These are phyloP conservation scores for Mycena sanguinolenta DNA, from an alignment of 768 basidiomycete species.

Conservation along the genomic window DNA sequence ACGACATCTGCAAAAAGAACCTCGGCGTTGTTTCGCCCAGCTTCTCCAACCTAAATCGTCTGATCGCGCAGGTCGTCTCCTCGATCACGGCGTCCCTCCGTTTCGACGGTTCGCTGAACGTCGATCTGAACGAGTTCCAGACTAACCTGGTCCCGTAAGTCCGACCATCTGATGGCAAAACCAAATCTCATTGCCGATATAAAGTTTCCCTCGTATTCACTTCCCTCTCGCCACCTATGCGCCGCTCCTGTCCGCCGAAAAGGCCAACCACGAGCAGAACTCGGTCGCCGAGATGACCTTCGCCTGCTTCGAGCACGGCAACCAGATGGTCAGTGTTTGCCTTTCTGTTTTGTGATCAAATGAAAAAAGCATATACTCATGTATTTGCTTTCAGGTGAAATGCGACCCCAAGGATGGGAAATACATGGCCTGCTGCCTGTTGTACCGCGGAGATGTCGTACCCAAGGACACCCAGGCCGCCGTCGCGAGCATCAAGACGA, in stretches of 20 bases:
- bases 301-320: conserved; percentile 96
- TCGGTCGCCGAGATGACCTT: conserved; percentile 98
- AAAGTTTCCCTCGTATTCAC: conserved; percentile 96
- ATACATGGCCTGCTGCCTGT: conserved; percentile 96
- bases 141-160: conserved; percentile 97
- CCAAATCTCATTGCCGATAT: conserved; percentile 9
- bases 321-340: conserved; percentile 81
- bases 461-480: conserved; percentile 96
- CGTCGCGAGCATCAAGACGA: conserved; percentile 95
- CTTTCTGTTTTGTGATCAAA: background rate
- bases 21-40: conserved; percentile 88
- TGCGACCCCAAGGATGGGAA: conserved; percentile 98
- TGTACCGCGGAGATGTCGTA: conserved; percentile 97
- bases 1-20: conserved; percentile 99
- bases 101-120: conserved; percentile 97
- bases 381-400: conserved; percentile 53
- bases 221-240: conserved; percentile 98
- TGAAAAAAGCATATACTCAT: no score
- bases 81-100: conserved; percentile 97
- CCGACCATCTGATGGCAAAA: conserved; percentile 28
- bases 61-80: conserved; percentile 99
- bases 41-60: conserved; percentile 93
- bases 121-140: conserved; percentile 98
- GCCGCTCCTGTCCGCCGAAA: conserved; percentile 94
- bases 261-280: conserved; percentile 97